Conservation (phyloP, 805 yeast species). For the Myxozyma sirexii region DNA sequence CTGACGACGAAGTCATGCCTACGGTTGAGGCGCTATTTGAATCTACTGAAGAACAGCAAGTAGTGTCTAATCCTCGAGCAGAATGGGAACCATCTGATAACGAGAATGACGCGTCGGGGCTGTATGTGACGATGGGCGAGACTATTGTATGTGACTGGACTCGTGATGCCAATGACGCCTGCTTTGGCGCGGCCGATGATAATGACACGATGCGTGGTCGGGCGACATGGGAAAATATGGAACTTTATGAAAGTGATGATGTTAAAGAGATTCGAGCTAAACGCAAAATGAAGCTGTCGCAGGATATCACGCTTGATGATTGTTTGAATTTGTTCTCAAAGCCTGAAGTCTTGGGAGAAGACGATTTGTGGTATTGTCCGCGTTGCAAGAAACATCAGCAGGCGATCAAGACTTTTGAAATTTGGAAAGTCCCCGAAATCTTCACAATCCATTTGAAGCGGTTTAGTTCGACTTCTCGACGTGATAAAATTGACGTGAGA, state of each 20-base stretch:
- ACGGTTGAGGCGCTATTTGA: neutral
- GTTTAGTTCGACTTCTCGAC: slow-evolving; percentile 67
- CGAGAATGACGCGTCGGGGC: neutral
- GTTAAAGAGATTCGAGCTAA: slow-evolving; percentile 48
- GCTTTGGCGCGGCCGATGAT: slow-evolving; percentile 54
- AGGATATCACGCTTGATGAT: slow-evolving; percentile 61
- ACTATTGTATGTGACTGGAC: slow-evolving; percentile 73
- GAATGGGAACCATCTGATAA: neutral
- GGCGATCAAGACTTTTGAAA: slow-evolving; percentile 86
- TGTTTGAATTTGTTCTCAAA: slow-evolving; percentile 75
- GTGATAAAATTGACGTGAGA: slow-evolving; percentile 84
- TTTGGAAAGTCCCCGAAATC: slow-evolving; percentile 94
- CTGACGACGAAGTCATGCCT: slow-evolving; percentile 17
- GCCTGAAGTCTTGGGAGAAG: slow-evolving; percentile 82
- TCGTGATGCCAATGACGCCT: slow-evolving; percentile 50
- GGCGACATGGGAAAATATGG: slow-evolving; percentile 61
- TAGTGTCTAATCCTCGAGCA: neutral
- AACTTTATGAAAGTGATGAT: slow-evolving; percentile 55
- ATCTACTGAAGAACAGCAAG: neutral
- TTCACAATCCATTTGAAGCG: slow-evolving; percentile 87
- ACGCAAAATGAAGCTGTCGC: slow-evolving; percentile 33
- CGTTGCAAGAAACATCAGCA: slow-evolving; percentile 83
- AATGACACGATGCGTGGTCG: slow-evolving; percentile 48
- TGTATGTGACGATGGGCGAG: slow-evolving; percentile 40
- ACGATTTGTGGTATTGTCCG: slow-evolving; percentile 95